A percentile compares a stretch with the other conserved stretches of the same genome.
These are phyloP conservation scores for Pseudoneurospora amorphoporcata DNA, from an alignment of 495 filamentous ascomycete species.

Conservation along the genomic window DNA sequence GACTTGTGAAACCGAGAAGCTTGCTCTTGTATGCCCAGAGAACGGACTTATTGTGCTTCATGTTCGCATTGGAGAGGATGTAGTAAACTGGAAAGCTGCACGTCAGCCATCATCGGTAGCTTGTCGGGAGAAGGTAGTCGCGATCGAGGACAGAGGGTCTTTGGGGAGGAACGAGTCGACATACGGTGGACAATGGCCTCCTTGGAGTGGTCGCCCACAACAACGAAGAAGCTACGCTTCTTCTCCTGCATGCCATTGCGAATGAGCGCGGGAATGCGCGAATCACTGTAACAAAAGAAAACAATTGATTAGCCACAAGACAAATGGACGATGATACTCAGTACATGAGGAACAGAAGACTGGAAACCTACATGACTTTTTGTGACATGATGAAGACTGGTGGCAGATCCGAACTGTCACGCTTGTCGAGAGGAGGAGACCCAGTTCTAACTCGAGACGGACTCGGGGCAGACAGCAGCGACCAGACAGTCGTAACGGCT, in stretches of 20 bases:
- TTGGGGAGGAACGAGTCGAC: neutral
- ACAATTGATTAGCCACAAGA: neutral
- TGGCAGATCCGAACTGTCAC: neutral
- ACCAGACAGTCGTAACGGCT: neutral
- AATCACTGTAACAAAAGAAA: constrained; percentile 47
- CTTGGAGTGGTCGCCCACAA: constrained; percentile 92
- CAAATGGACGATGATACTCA: neutral
- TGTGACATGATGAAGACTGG: neutral
- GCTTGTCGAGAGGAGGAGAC: neutral
- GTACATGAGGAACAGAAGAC: neutral
- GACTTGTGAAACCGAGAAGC: constrained; percentile 79
- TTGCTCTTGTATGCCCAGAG: constrained; percentile 99
- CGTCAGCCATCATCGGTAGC: neutral
- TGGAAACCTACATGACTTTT: neutral
- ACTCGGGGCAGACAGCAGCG: neutral
- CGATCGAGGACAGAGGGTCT: neutral
- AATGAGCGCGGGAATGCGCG: constrained; percentile 91
- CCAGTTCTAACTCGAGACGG: neutral
- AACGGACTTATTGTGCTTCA: constrained; percentile 94
- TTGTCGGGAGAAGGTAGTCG: neutral
- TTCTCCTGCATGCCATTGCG: constrained; percentile 94
- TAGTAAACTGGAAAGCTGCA: constrained; percentile 53
- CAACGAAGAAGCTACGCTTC: constrained; percentile 94
- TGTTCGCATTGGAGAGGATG: constrained; percentile 79
- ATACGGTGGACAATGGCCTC: constrained; percentile 81